Evolutionary conservation across 495 filamentous ascomycete genomes (phyloP), one percentile per base, ranked within the genome.

Genomic region (Trichoderma orchidacearum): DNA sequence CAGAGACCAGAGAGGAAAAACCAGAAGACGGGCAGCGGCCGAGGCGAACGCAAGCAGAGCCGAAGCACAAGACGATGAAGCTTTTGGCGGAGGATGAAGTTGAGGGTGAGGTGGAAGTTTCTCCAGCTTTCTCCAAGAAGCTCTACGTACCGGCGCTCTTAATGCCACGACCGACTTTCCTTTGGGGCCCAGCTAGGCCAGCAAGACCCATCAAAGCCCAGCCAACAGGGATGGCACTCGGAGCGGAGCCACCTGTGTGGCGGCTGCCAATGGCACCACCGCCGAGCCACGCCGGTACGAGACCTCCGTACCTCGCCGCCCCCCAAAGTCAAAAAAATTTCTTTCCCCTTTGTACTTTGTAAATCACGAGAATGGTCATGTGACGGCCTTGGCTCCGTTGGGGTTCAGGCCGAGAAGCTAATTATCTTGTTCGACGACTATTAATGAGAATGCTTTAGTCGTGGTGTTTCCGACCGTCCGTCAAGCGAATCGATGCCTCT

Each of bases 81-180:
- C n/a, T 15, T 31, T 6, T 31, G 7, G 28, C 28, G 12, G 23
- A 13, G 17, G n/a, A 12, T 52, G 21, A n/a, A 35, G 53, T 32
- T 51, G 57, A 30, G 57, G 57, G 30, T 51, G 52, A 55, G 28
- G 57, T 59, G 57, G 57, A 59, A 48, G 51, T 58, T 58, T 51
- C 32, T 36, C 51, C 12, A 50, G 34, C 15, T 25, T 31, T 17
- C 25, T 51, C 55, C 31, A 54, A 54, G 45, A 18, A 35, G 32
- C 15, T 45, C 17, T 45, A 17, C 17, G 36, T 45, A 21, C 17
- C 17, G 4, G 36, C 36, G 5, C 18, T 23, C 18, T 8, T 48
- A 25, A 48, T 48, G 41, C 41, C 41, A 48, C 41, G 41, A 48
- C n/a, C 41, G 41, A 48, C 41, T 25, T 36, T 36, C 34, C n/a